phyloP scores from a whole-genome alignment of 2,329 filamentous ascomycete genomes.

The Clarireedia paspali region DNA sequence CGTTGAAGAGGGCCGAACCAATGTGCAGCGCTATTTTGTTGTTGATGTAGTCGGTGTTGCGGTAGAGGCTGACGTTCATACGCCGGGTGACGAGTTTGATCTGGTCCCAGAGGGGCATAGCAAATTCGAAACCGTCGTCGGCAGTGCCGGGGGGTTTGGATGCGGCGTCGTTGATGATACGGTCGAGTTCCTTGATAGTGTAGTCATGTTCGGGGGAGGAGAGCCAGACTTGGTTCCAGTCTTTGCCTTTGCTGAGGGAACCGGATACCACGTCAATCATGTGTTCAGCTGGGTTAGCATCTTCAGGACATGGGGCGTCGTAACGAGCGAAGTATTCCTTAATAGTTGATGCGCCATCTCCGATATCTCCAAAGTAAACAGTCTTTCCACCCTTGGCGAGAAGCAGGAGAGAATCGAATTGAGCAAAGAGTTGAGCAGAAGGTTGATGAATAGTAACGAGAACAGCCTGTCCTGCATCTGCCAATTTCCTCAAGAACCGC shows the following conservation, averaged over 20 bases:
- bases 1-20: constrained; percentile 48
- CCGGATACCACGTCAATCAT: constrained; percentile 40
- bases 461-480: constrained; percentile 45
- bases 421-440: constrained; percentile 43
- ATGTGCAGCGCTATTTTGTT: constrained; percentile 46
- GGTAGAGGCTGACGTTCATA: constrained; percentile 45
- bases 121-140: constrained; percentile 41
- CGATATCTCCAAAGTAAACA: constrained; percentile 63
- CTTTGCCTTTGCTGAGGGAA: constrained; percentile 42
- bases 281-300: constrained; percentile 37
- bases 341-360: constrained; percentile 48
- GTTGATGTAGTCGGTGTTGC: constrained; percentile 52
- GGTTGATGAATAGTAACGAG: constrained; percentile 51
- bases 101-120: constrained; percentile 42
- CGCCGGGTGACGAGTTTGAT: constrained; percentile 27
- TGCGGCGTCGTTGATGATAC: constrained; percentile 42
- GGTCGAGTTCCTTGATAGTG: constrained; percentile 50
- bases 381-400: constrained; percentile 58
- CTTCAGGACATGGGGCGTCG: constrained; percentile 36
- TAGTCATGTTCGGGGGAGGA: constrained; percentile 48
- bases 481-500: constrained; percentile 53
- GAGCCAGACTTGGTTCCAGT: constrained; percentile 64
- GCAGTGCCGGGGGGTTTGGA: constrained; percentile 28
- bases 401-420: constrained; percentile 55
- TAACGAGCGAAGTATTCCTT: constrained; percentile 52